Base-by-base conservation (phyloP, 352 stramenopile genomes). In the Sclerospora graminicola region DNA sequence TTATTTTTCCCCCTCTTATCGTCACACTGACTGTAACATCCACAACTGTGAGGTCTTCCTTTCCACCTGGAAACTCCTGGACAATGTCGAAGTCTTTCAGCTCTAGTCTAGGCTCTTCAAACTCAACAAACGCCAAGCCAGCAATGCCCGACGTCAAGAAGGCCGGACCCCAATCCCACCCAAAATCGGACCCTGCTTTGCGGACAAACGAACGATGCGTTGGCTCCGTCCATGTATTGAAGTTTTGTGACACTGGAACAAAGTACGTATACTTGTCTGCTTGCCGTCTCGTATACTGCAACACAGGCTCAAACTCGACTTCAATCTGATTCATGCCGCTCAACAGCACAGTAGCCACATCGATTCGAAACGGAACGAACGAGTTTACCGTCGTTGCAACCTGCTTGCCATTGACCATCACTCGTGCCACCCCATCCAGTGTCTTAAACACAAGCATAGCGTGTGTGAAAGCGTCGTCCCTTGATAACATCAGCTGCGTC, bases 141-240 rank as follows among this genome's bases (percentile, higher is more conserved):
- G 71, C 57, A 42, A 91, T 82, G 4, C 80, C 80, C 5, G 66
- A 60, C 9, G 69, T 82, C 4, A 76, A 58, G 43, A 65, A 88
- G 20, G 80, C 79, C 8, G 80, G 82, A 0, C 82, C 82, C 82
- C 82, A 94, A 43, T 94, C 82, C 82, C 82, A 94, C 2, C 82
- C 82, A 60, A 92, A 94, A 48, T 90, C 82, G 6, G 76, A 87
- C 0, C 79, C 79, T 0, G 82, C 76, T 45, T 94, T 94, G n/a
- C 82, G 75, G 8, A 90, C 57, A 51, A 92, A 94, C 1, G 67
- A 74, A 2, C 82, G 80, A 19, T 82, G 61, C 14, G 80, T 81
- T 8, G 77, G 73, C 44, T 94, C 80, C 9, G 75, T 72, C 77
- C 77, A 91, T 9, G 71, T 69, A 40, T 91, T 88, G 34, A 68